Percentiles rank a stretch among this genome's conserved stretches.
Conservation (phyloP, 257 asterid genomes). For the Solanum sparsipilum region DNA sequence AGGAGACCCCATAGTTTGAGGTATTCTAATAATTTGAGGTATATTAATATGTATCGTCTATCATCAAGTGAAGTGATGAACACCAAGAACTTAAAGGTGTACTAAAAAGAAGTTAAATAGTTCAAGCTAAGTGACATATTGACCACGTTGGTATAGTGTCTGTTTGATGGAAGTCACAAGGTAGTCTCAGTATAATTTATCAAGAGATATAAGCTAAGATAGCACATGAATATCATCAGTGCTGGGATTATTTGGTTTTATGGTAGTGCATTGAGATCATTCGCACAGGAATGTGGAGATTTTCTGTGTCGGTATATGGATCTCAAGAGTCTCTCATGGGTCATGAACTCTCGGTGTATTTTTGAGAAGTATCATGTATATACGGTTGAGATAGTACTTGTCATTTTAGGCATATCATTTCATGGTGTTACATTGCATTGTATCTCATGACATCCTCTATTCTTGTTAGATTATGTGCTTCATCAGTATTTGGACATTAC, state of each 20-base stretch:
- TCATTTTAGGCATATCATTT: no score
- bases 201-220: background rate
- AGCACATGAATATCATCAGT: accelerated
- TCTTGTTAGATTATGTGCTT: background rate
- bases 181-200: background rate
- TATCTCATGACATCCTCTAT: background rate
- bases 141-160: background rate
- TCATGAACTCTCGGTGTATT: no score
- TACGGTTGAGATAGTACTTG: background rate
- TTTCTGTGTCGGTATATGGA: accelerated
- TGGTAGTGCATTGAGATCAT: no score
- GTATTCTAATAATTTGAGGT: no score
- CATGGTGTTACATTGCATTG: background rate
- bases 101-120: no score
- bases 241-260: background rate
- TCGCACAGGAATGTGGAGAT: no score
- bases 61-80: background rate
- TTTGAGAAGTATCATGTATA: no score
- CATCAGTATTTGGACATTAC: background rate
- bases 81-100: background rate
- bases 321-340: background rate
- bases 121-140: background rate
- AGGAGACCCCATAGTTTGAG: background rate
- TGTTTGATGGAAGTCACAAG: background rate
- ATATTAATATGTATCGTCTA: no score